Evolutionary conservation across 805 yeast species (phyloP), one percentile per base, ranked within the genome.

Genomic region (Ogataea nakhonphanomensis): DNA sequence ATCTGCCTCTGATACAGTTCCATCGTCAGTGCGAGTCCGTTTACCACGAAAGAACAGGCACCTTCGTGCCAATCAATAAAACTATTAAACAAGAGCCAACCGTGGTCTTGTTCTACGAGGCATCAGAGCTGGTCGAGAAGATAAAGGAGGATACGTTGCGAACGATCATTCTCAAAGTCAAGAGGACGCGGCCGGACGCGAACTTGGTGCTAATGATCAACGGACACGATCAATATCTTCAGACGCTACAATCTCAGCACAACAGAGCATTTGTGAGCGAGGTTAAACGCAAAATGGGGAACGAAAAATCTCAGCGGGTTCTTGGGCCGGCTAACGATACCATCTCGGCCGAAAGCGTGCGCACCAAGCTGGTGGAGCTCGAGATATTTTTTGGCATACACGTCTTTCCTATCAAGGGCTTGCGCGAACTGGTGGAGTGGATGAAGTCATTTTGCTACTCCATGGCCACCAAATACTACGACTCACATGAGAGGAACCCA

Each of bases 361-460:
- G 39, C 25, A 30, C 59, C 10, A 52, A 69, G 5, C 44, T 79
- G 1, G 58, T 70, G 10, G 66, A 66, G 26, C 58, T 74, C 7
- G 80, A 79, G 55, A 59, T 80, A 6, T 50, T 64, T 24, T 49
- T 67, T 48, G 71, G 72, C 3, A 57, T 76, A 14, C 78, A 77
- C 46, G 55, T 79, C 1, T 78, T 79, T 49, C 73, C 70, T 11
- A 67, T 74, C 1, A 69, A 66, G 59, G 74, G 66, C 33, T 53
- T 54, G 6, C 67, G 58, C 33, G 85, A 79, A 35, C 59, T 74
- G 1, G 40, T 67, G 1, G 67, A 62, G 4, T 79, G 86, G 79
- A 53, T 81, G 11, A 71, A 67, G 33, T 72, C 81, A 11, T 70
- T 81, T 46, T 65, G 84, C 0, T 74, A 78, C 48, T 69, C 87